These are phyloP conservation scores for Usnea hakonensis DNA, from an alignment of 495 filamentous ascomycete species.

Conservation along the genomic window DNA sequence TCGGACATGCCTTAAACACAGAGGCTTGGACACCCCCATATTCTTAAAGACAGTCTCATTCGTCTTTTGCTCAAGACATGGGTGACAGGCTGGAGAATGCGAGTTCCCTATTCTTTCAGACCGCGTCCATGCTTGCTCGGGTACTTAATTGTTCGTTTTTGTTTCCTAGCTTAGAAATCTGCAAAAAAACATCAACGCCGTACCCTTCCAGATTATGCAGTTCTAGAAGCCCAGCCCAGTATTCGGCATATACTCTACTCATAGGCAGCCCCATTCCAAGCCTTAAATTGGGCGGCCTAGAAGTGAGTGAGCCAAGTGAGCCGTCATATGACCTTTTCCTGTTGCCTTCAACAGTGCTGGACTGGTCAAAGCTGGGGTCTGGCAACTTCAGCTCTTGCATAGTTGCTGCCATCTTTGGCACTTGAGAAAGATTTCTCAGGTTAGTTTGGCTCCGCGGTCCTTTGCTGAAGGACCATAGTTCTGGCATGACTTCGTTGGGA, in stretches of 20 bases:
- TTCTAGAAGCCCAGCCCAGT: slow-evolving; percentile 92
- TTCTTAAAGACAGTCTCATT: not conserved
- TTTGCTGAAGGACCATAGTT: slow-evolving; percentile 95
- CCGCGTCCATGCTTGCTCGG: slow-evolving; percentile 79
- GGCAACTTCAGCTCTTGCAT: slow-evolving; percentile 67
- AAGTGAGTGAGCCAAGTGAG: slow-evolving; percentile 70
- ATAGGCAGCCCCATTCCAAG: slow-evolving; percentile 92
- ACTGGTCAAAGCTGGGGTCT: slow-evolving; percentile 19
- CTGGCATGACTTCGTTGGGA: slow-evolving; percentile 71
- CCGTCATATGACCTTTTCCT: slow-evolving; percentile 39
- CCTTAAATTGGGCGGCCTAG: slow-evolving; percentile 75
- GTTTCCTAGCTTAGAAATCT: slow-evolving; percentile 95
- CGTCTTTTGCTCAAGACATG: not conserved
- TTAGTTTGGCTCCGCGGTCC: slow-evolving; percentile 65
- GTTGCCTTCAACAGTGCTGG: slow-evolving; percentile 29
- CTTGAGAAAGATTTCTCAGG: slow-evolving; percentile 72
- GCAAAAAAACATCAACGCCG: slow-evolving; percentile 93
- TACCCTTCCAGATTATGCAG: slow-evolving; percentile 93
- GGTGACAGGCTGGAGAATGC: not conserved
- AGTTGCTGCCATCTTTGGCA: slow-evolving; percentile 90
- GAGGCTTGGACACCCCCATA: not conserved
- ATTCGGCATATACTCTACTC: slow-evolving; percentile 92
- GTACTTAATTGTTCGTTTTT: slow-evolving; percentile 96
- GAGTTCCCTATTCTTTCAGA: slow-evolving; percentile 40
- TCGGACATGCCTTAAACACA: not conserved